phyloP scores from a whole-genome alignment of 495 filamentous ascomycete genomes.

The Talaromyces proteolyticus region DNA sequence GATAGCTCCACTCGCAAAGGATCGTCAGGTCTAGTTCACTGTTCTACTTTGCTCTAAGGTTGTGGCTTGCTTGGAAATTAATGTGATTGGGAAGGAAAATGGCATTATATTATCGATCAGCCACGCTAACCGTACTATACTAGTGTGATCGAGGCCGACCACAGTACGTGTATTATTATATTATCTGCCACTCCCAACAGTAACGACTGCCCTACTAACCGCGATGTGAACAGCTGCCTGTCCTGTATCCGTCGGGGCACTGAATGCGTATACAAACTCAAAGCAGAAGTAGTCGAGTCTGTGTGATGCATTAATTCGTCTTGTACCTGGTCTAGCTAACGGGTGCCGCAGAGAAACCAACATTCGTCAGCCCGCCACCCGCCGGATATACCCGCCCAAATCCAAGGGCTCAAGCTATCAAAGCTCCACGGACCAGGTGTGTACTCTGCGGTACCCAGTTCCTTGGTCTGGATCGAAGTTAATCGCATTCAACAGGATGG shows the following conservation, averaged over 20 bases:
- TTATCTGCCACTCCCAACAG: no score
- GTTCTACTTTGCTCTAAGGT: no score
- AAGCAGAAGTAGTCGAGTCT: conserved; percentile 3
- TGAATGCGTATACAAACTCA: conserved; percentile 7
- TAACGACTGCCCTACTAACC: not conserved
- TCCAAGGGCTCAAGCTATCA: not conserved
- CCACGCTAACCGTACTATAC: not conserved
- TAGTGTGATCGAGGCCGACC: conserved; percentile 8
- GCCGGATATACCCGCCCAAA: conserved; percentile 10
- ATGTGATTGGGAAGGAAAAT: no score
- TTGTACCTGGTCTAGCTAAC: not conserved
- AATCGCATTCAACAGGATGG: conserved; percentile 2
- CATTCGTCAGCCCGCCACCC: conserved; percentile 13
- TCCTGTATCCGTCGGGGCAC: conserved; percentile 8
- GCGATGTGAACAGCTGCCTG: conserved; percentile 2
- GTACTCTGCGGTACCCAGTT: not conserved
- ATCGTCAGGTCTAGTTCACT: no score
- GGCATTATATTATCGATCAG: not conserved
- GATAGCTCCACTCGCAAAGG: no score
- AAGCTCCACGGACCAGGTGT: conserved; percentile 1
- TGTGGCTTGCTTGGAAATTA: no score
- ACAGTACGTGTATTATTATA: not conserved
- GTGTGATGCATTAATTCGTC: conserved; percentile 34
- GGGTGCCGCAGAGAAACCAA: not conserved
- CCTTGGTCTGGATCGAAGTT: no score